Base-by-base conservation (phyloP, 805 yeast genomes). In the Lipomyces sp. region DNA sequence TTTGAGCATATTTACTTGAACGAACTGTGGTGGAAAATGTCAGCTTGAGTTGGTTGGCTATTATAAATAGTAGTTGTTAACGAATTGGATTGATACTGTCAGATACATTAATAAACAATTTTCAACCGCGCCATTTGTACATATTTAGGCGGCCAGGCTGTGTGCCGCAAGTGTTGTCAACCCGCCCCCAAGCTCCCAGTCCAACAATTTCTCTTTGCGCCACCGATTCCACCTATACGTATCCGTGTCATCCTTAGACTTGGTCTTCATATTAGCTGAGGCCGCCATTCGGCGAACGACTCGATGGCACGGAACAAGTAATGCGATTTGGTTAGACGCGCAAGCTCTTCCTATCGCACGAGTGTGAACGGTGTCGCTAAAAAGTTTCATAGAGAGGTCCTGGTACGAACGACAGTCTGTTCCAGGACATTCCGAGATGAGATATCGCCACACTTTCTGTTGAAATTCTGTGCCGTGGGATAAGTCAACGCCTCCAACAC, bases 301-400 rank as follows among this genome's bases (percentile, higher is more conserved):
- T n/a, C 63, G 51, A 13, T 60, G 63, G 29, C 63, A 60, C 3
- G 63, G 63, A 30, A 60, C 54, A n/a, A 60, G 53, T 35, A 60
- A 51, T 18, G 56, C 57, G 37, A 60, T 60, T 8, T 53, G 45
- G 51, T 60, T 60, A 4, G 30, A 13, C 29, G 50, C 63, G 53
- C 63, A 60, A 8, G 63, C 57, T 13, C 50, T 30, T n/a, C 63
- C 63, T 13, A 60, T 37, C 2, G 63, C 63, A 33, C 63, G 53
- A 39, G 34, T 35, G 18, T 60, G 51, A 5, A 32, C 57, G 2
- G 1, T 35, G 37, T 56, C 24, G 8, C 18, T 29, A 51, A 42
- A 56, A 24, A 60, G 15, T 24, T 29, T 48, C 24, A 24, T 30
- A 32, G 63, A 45, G 30, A 60, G 35, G 4, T 53, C 51, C 7